Base-by-base conservation (phyloP, 2,329 filamentous ascomycete genomes). In the Fusarium proliferatum region DNA sequence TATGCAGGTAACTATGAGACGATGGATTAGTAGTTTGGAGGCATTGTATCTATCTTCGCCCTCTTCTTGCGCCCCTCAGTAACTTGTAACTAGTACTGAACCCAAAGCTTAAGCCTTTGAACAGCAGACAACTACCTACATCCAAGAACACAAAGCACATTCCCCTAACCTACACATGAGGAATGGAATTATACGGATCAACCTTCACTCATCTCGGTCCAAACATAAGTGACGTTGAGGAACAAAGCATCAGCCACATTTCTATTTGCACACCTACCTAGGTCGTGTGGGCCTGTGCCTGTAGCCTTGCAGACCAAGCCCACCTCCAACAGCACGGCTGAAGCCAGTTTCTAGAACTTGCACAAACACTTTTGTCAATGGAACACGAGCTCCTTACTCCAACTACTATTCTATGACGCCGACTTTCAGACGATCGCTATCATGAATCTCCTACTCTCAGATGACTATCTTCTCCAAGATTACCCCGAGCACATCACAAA, bases 401-500 rank as follows among this genome's bases (percentile, higher is more conserved):
- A 43, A 56, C 23, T 30, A 17, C 28, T 56, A 48, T 61, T 49
- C n/a, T 51, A 62, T 52, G 56, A 67, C 38, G 15, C n/a, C 23
- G 38, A 30, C 23, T 34, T 39, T 21, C 19, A 38, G 49, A 28
- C 17, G 53, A 45, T 30, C 56, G 45, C 45, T 64, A 78, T 46
- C 57, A 91, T 91, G 89, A 91, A 91, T 75, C 81, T 90, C 13
- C 80, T 90, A 26, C 84, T 91, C 9, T 90, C 88, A 43, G 89
- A 91, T 81, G 89, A 91, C 73, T 90, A 89, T 79, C 86, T 92
- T 41, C 86, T 90, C 21, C 90, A 91, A 83, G 95, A 98, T 84
- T 97, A 96, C 81, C 95, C 96, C 61, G 95, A 98, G 80, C 91
- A 93, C 70, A 92, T 97, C 75, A 95, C 93, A 39, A 94, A 94